Percentiles rank a stretch among this genome's conserved stretches.
phyloP scores from a whole-genome alignment of 1,139 yeast species.

The Trichomonascaceae sp. region DNA sequence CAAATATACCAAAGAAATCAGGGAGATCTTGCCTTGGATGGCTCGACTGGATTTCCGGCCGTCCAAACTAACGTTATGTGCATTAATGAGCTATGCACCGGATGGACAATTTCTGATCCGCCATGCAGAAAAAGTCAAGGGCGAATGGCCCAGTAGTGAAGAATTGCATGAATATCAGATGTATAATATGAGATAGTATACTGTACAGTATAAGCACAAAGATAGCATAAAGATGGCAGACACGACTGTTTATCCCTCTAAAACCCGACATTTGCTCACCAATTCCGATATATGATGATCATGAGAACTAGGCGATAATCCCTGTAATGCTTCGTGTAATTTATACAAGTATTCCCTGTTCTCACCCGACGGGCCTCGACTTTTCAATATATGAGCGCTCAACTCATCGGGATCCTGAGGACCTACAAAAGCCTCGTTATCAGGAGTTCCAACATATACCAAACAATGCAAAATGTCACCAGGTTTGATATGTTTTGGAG shows the following conservation, averaged over 20 bases:
- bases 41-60: slow-evolving; percentile 48
- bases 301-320: slow-evolving; percentile 37
- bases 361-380: slow-evolving; percentile 76
- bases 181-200: neutral
- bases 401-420: slow-evolving; percentile 58
- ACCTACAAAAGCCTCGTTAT: slow-evolving; percentile 77
- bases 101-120: slow-evolving; percentile 26
- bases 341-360: slow-evolving; percentile 64
- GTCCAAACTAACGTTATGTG: slow-evolving; percentile 27
- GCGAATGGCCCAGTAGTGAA: slow-evolving; percentile 28
- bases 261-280: slow-evolving; percentile 12
- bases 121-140: slow-evolving; percentile 25
- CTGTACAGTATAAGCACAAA: neutral
- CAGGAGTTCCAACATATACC: slow-evolving; percentile 79
- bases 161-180: slow-evolving; percentile 19
- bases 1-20: slow-evolving; percentile 45
- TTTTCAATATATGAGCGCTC: slow-evolving; percentile 50
- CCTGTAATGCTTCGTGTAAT: slow-evolving; percentile 48
- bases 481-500: slow-evolving; percentile 28
- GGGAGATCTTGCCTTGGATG: slow-evolving; percentile 54
- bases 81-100: slow-evolving; percentile 29
- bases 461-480: slow-evolving; percentile 45
- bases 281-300: slow-evolving; percentile 36
- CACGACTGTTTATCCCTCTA: neutral
- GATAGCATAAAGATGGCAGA: too few relatives aligned